Conservation (phyloP, 176 grass and related monocot genomes). For the Oryza officinalis region DNA sequence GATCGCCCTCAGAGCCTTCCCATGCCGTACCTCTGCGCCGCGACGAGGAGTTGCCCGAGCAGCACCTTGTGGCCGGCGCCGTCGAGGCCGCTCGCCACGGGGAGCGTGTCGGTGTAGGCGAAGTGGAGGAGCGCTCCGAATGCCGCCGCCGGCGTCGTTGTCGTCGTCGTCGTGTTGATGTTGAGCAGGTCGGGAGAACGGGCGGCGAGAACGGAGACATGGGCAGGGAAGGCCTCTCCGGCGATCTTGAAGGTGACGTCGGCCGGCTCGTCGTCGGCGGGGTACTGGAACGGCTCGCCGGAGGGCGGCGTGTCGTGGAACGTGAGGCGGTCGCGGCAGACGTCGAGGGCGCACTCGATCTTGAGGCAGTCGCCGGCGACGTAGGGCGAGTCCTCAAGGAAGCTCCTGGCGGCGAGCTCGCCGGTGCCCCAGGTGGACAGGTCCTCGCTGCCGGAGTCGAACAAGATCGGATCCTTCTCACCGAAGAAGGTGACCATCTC, state of each 20-base stretch:
- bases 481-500: neutral
- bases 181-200: neutral
- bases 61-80: neutral
- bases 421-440: neutral
- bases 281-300: neutral
- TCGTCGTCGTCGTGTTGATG: neutral
- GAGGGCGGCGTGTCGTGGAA: conserved; percentile 6
- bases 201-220: conserved; percentile 2
- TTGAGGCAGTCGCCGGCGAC: conserved; percentile 2
- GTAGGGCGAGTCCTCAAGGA: neutral
- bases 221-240: neutral
- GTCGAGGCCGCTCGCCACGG: neutral
- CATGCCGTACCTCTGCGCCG: neutral
- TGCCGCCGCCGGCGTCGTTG: neutral
- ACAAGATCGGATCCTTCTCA: neutral
- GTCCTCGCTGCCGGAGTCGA: neutral
- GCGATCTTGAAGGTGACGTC: neutral
- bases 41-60: neutral
- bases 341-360: conserved; percentile 9
- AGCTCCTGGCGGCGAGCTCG: neutral
- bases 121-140: conserved; percentile 4
- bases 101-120: conserved; percentile 15
- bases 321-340: neutral
- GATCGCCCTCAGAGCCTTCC: neutral
- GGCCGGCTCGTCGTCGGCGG: neutral